Evolutionary conservation across 106 monocot genomes (phyloP).

Genomic region (Acorus gramineus): DNA sequence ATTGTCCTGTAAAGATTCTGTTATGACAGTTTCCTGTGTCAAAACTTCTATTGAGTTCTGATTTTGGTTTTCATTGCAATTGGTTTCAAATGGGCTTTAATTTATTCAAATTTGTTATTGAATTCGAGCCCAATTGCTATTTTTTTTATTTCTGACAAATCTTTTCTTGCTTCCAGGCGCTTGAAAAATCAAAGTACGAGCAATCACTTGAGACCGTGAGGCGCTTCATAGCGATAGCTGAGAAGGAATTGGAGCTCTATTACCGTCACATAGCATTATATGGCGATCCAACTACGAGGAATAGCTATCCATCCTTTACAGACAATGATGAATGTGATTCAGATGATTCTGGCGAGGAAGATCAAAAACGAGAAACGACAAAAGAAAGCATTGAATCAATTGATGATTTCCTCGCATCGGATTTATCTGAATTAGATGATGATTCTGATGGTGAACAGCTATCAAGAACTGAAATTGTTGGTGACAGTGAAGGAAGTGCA

Average conservation of each 20-base stretch:
- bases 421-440: conserved; percentile 6
- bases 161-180: conserved; percentile 60
- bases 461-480: conserved; percentile 7
- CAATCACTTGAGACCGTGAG: conserved; percentile 94
- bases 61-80: too few species aligned
- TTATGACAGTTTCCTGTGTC: too few species aligned
- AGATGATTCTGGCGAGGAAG: neutral
- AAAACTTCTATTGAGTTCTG: too few species aligned
- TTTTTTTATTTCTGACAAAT: neutral
- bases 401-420: conserved; percentile 1
- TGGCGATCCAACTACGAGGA: conserved; percentile 47
- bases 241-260: conserved; percentile 94
- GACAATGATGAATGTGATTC: conserved; percentile 5
- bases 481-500: neutral
- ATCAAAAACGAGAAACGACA: conserved; percentile 1
- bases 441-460: conserved; percentile 18
- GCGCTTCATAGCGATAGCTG: conserved; percentile 74
- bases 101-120: neutral
- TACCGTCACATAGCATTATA: conserved; percentile 82
- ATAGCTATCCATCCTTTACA: conserved; percentile 33
- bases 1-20: too few species aligned
- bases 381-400: conserved; percentile 6
- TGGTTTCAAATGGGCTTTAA: neutral
- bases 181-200: conserved; percentile 98
- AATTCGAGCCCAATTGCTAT: neutral